phyloP scores from a whole-genome alignment of 108 stramenopile genomes.

The Epithemia pelagica region DNA sequence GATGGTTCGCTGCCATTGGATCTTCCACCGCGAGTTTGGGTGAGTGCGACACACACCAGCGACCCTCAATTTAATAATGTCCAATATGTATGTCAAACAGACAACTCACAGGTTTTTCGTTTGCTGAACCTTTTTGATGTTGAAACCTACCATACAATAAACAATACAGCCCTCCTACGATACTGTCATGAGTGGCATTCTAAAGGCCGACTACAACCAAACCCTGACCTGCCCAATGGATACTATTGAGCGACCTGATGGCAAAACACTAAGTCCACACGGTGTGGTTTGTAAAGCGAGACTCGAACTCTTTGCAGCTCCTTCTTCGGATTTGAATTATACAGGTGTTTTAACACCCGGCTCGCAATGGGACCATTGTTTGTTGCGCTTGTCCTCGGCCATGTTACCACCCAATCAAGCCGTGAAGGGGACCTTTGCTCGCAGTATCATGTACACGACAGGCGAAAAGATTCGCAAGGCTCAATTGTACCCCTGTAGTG shows the following conservation, averaged over 20 bases:
- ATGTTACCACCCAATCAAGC: conserved; percentile 17
- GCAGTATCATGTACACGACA: conserved; percentile 10
- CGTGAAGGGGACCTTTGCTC: background rate
- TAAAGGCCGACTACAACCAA: conserved; percentile 18
- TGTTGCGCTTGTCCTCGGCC: conserved; percentile 27
- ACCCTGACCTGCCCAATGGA: conserved; percentile 22
- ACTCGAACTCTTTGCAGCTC: conserved; percentile 16
- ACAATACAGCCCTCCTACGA: conserved; percentile 38
- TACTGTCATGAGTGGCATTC: conserved; percentile 12
- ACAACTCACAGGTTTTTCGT: no score
- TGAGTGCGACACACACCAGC: no score
- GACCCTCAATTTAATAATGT: no score
- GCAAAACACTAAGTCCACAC: conserved; percentile 22
- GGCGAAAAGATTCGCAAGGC: conserved; percentile 19
- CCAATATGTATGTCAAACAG: no score
- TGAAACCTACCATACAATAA: no score
- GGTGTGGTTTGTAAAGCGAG: conserved; percentile 19
- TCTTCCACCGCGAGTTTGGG: no score
- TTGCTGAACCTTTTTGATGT: no score
- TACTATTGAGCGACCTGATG: background rate
- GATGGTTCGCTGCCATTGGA: no score
- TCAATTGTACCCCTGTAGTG: conserved; percentile 18
- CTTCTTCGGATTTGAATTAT: conserved; percentile 9
- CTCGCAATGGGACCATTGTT: conserved; percentile 16
- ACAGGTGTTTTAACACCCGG: conserved; percentile 24